These are phyloP conservation scores for Saturnispora sanitii DNA, from an alignment of 805 yeast genomes.

Conservation along the genomic window DNA sequence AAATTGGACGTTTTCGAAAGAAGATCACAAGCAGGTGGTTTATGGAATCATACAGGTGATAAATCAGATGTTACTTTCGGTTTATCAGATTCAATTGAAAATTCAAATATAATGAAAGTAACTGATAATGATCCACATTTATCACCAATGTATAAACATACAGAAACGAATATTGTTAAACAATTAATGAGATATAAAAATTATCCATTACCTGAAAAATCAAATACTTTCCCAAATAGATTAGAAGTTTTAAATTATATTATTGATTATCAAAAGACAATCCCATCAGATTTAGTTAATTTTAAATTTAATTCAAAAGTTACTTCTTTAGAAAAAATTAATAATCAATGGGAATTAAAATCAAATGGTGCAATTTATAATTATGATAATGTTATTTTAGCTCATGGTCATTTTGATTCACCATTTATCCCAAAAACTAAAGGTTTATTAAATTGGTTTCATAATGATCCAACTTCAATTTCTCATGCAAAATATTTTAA, in stretches of 20 bases:
- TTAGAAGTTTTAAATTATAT: conserved; percentile 54
- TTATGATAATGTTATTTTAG: conserved; percentile 33
- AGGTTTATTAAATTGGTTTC: conserved; percentile 31
- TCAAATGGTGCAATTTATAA: conserved; percentile 8
- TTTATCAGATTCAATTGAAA: conserved; percentile 11
- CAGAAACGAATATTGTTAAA: conserved; percentile 28
- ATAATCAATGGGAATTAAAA: conserved; percentile 22
- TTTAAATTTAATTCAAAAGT: conserved; percentile 36
- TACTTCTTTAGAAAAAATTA: conserved; percentile 28
- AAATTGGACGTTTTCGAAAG: conserved; percentile 26
- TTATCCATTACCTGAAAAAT: conserved; percentile 25
- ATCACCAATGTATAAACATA: conserved; percentile 28
- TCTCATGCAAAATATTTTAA: conserved; percentile 39
- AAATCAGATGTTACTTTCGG: conserved; percentile 19
- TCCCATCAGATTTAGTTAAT: conserved; percentile 29
- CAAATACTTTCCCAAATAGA: conserved; percentile 50
- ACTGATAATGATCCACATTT: conserved; percentile 14
- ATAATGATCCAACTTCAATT: conserved; percentile 23
- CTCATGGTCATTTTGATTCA: conserved; percentile 39
- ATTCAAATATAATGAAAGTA: conserved; percentile 14
- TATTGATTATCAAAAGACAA: conserved; percentile 38
- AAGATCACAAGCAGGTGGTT: conserved; percentile 25
- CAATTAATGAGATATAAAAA: conserved; percentile 26
- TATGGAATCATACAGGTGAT: conserved; percentile 26
- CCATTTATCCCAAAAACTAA: conserved; percentile 36